These are phyloP conservation scores for Spongospora subterranea DNA, from an alignment of 208 protist species.

Conservation along the genomic window DNA sequence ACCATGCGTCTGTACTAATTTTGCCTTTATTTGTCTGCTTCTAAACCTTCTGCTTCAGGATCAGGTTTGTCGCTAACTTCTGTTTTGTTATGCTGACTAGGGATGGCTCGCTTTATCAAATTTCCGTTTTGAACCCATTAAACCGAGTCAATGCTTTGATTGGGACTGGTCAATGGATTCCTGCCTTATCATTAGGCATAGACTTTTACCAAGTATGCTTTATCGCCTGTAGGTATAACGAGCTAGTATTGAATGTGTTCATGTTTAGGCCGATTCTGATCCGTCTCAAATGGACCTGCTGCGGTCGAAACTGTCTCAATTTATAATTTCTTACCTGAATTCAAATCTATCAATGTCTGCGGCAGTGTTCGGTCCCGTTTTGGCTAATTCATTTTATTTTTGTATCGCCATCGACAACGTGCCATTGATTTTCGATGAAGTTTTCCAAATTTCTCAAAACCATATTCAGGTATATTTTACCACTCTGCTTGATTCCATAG, in stretches of 20 bases:
- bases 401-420: neutral
- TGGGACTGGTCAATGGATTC: neutral
- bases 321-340: neutral
- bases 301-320: neutral
- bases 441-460: neutral
- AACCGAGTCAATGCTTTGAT: neutral
- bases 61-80: neutral
- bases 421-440: neutral
- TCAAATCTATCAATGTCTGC: neutral
- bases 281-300: neutral
- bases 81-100: neutral
- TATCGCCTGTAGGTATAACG: neutral
- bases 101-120: constrained; percentile 41
- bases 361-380: neutral
- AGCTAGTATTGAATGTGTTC: neutral
- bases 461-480: neutral
- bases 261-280: neutral
- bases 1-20: neutral
- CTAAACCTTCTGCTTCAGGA: neutral
- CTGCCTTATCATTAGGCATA: neutral
- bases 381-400: neutral
- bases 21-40: neutral
- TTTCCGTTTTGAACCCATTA: neutral
- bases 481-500: neutral
- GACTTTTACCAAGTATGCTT: neutral